These are phyloP conservation scores for Tylopilus vinaceipallidus DNA, from an alignment of 768 basidiomycete species.

Conservation along the genomic window DNA sequence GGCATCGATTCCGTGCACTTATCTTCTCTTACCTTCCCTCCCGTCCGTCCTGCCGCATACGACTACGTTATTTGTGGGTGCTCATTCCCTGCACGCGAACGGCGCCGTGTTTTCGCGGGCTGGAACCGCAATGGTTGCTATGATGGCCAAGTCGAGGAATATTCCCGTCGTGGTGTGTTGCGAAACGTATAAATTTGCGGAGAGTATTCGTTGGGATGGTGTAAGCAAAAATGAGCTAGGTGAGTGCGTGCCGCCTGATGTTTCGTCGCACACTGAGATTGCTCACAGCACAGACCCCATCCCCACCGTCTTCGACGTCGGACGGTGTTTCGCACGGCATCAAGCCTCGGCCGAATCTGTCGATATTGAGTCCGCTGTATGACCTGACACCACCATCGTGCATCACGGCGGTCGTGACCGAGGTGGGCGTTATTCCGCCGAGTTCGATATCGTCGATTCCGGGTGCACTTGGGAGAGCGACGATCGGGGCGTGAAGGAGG, in stretches of 20 bases:
- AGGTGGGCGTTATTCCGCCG: slow-evolving; percentile 93
- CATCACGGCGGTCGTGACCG: slow-evolving; percentile 96
- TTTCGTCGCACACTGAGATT: slow-evolving; percentile 1
- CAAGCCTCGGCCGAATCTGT: slow-evolving; percentile 51
- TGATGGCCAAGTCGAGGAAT: slow-evolving; percentile 88
- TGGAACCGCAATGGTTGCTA: slow-evolving; percentile 93
- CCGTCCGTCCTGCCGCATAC: slow-evolving; percentile 78
- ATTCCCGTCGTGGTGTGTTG: slow-evolving; percentile 96
- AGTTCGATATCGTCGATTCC: slow-evolving; percentile 86
- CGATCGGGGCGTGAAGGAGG: slow-evolving; percentile 20
- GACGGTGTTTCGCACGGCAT: slow-evolving; percentile 13
- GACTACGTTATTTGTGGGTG: slow-evolving; percentile 84
- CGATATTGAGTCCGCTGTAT: slow-evolving; percentile 85
- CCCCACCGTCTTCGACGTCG: slow-evolving; percentile 15
- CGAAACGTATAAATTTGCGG: slow-evolving; percentile 98
- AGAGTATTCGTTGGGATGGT: slow-evolving; percentile 87
- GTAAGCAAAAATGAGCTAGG: slow-evolving; percentile 97
- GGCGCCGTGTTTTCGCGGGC: slow-evolving; percentile 92
- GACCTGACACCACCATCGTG: slow-evolving; percentile 90
- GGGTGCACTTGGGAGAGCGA: slow-evolving; percentile 48
- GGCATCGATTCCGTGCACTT: slow-evolving; percentile 79
- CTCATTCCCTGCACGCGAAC: slow-evolving; percentile 92
- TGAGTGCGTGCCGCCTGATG: slow-evolving; percentile 31
- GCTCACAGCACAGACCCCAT: slow-evolving; percentile 28
- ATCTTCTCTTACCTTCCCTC: slow-evolving; percentile 85